Evolutionary conservation across 768 basidiomycete genomes (phyloP).

Genomic region (Tricholoma matsutake): DNA sequence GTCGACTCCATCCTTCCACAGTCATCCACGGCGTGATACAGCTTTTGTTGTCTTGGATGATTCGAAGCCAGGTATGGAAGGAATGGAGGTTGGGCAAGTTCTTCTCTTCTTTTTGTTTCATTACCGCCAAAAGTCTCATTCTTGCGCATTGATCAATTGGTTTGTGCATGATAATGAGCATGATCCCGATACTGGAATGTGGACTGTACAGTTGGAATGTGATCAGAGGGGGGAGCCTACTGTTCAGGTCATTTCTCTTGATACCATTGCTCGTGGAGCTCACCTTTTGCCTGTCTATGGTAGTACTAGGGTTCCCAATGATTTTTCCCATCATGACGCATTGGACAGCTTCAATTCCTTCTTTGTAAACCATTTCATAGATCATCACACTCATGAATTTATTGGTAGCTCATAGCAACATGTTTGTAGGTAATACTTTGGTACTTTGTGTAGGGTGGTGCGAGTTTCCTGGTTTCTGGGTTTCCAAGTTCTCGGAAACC

Average conservation of each 20-base stretch:
- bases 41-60: no score
- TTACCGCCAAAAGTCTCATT: neutral
- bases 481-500: neutral
- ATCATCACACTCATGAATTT: no score
- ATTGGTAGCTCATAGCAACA: no score
- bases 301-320: neutral
- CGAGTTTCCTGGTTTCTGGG: neutral
- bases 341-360: neutral
- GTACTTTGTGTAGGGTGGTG: no score
- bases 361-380: neutral
- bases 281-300: constrained; percentile 4
- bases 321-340: constrained; percentile 1
- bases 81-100: neutral
- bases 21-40: no score
- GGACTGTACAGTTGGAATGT: no score
- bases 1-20: neutral
- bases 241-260: neutral
- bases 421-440: no score
- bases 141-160: no score
- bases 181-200: constrained; percentile 3
- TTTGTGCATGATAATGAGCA: neutral
- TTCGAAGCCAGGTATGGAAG: no score
- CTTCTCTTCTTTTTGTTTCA: neutral
- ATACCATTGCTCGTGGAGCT: constrained; percentile 4
- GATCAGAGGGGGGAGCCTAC: neutral